These are phyloP conservation scores for Rhododendron ovatum DNA, from an alignment of 148 eudicot genomes.

Conservation along the genomic window DNA sequence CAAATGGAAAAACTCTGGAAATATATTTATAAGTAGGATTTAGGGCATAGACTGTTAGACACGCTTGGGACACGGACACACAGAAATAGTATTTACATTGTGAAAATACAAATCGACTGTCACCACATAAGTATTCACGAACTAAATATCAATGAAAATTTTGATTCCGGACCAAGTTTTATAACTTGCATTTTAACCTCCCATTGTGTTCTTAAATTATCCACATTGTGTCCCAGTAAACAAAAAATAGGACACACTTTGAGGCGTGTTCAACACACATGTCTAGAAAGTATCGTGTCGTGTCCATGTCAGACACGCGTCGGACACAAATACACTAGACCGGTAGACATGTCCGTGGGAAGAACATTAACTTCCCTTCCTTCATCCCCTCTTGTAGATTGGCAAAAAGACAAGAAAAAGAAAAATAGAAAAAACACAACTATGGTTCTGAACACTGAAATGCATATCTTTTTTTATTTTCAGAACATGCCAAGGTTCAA, in stretches of 20 bases:
- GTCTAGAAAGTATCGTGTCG: background rate
- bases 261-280: background rate
- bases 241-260: background rate
- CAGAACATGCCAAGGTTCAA: conserved; percentile 13
- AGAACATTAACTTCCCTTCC: background rate
- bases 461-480: background rate
- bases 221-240: background rate
- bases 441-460: background rate
- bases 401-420: background rate
- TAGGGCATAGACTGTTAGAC: too few species aligned
- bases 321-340: background rate
- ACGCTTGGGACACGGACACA: too few species aligned
- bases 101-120: too few species aligned
- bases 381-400: background rate
- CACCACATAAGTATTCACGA: background rate
- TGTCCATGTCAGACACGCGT: background rate
- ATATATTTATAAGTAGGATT: too few species aligned
- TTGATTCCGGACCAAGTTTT: background rate
- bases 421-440: background rate
- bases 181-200: too few species aligned
- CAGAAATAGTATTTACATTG: too few species aligned
- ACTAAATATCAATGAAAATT: background rate
- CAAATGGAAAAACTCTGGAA: too few species aligned
- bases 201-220: too few species aligned
- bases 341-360: background rate